Evolutionary conservation across 2,329 filamentous ascomycete species (phyloP), one percentile per base, ranked within the genome.

Genomic region (Fusarium oxysporum): DNA sequence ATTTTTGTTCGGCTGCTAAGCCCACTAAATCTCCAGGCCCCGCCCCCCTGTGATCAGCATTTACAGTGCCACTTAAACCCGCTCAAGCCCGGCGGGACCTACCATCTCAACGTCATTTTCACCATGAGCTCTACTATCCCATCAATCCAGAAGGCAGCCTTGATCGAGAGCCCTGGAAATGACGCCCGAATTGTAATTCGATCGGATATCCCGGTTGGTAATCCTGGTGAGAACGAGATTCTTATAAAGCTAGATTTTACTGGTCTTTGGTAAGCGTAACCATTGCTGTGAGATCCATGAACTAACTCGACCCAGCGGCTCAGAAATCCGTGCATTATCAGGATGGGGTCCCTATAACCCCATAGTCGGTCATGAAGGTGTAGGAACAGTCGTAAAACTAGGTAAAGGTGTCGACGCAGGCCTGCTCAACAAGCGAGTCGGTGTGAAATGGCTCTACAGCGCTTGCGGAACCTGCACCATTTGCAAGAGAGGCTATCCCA

Each of bases 391-490:
- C 2, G 77, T 80, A 4, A 76, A 76, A 23, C 14, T 81, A 0
- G 84, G 84, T 0, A 37, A 77, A 0, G 62, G 63, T 0, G 83
- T 80, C 1, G 62, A 78, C 0, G 11, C 68, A 0, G 68, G 63
- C 0, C 28, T 85, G 6, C 35, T 85, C 8, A 76, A 76, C 3
- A 80, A 80, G 25, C 66, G 81, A 5, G 84, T 85, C 0, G 84
- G 84, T 2, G 79, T 85, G 1, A 85, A 85, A 65, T 86, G 84
- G 84, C 77, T 85, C 1, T 84, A 81, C 68, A 83, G 80, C 8
- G 82, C 83, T 2, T 86, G 84, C 28, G 79, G 79, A 0, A 30
- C 70, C 8, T 86, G 84, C 33, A 76, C 76, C 2, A 76, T 75
- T 9, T 86, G 84, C 58, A 71, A 71, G 5, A 69, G 67, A 11